phyloP scores from a whole-genome alignment of 1,284 basidiomycete species.

The Rhizoctonia solani region DNA sequence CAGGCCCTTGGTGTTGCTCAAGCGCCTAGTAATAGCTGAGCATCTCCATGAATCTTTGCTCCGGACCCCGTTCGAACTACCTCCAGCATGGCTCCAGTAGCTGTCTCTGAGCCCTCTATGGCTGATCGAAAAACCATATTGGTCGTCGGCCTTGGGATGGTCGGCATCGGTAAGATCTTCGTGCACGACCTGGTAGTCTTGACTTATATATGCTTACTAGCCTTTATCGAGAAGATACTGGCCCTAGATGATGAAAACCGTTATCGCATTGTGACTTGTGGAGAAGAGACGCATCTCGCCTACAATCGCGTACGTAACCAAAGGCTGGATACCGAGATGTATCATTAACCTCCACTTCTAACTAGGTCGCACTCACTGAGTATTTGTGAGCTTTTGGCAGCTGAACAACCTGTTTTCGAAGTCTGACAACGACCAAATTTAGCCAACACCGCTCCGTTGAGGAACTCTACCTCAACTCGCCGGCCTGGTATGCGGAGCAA shows the following conservation, averaged over 20 bases:
- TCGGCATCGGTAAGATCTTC: constrained; percentile 56
- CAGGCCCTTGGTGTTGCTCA: not conserved
- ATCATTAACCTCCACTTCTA: not conserved
- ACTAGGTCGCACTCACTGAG: constrained; percentile 29
- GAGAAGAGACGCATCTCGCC: constrained; percentile 55
- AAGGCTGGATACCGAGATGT: not conserved
- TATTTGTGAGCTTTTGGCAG: constrained; percentile 35
- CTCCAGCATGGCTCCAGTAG: constrained; percentile 19
- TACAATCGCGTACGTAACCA: constrained; percentile 41
- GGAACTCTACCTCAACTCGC: constrained; percentile 66
- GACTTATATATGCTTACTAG: constrained; percentile 47
- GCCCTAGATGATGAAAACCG: constrained; percentile 55
- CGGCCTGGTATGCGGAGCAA: constrained; percentile 65
- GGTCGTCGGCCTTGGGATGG: constrained; percentile 71
- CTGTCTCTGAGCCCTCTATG: not conserved
- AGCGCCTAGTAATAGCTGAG: not conserved
- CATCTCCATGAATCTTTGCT: not conserved
- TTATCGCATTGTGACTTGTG: constrained; percentile 64
- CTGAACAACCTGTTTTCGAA: no score
- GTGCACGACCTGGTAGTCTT: constrained; percentile 40
- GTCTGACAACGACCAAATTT: constrained; percentile 57
- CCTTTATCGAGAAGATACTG: constrained; percentile 69
- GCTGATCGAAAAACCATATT: constrained; percentile 45
- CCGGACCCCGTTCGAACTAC: not conserved
- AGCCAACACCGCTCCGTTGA: constrained; percentile 67